Base-by-base conservation (phyloP, 306 rosid species). In the Cicer chorassanicum region DNA sequence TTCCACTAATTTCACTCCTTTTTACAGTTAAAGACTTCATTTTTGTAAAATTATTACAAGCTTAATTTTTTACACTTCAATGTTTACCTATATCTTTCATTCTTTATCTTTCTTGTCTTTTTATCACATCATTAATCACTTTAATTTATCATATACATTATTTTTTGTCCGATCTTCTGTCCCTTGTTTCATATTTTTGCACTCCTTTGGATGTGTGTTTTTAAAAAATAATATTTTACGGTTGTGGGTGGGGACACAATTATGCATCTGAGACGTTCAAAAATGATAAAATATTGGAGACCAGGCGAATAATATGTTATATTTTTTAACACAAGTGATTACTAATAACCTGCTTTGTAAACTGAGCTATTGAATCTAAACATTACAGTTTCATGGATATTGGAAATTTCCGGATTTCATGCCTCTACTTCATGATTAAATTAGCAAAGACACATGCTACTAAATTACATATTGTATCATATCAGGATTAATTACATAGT, bases 321-420 rank as follows among this genome's bases (percentile, higher is more conserved):
- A 24, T 24, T 24, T 57, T 24, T 51, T 70, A 43, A 43, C 12
- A 7, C 4, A 53, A 46, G 46, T 53, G 51, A 69, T 70, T n/a
- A 48, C 16, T 76, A 1, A 59, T 12, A 70, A 66, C 60, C 53
- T 49, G 68, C 73, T 18, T 72, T 46, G 55, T 49, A 66, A 65
- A 51, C 66, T 0, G 77, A 56, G 59, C 66, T 65, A 72, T 57
- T 77, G 42, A 40, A 66, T 65, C 41, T 77, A 63, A 60, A 34
- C 82, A 70, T 57, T 42, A 39, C 11, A 65, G 41, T 65, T 70
- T 71, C 50, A 71, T 59, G 42, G 49, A 70, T 72, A 40, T 48
- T 56, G 5, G 60, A 46, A 57, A 77, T 34, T 72, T 77, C 72
- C 55, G 14, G 41, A 82, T 77, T 66, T 82, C 68, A 43, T 82